A percentile compares a stretch with the other conserved stretches of the same genome.
Conservation (phyloP, 208 protist species). For the Naegleria gruberi region DNA sequence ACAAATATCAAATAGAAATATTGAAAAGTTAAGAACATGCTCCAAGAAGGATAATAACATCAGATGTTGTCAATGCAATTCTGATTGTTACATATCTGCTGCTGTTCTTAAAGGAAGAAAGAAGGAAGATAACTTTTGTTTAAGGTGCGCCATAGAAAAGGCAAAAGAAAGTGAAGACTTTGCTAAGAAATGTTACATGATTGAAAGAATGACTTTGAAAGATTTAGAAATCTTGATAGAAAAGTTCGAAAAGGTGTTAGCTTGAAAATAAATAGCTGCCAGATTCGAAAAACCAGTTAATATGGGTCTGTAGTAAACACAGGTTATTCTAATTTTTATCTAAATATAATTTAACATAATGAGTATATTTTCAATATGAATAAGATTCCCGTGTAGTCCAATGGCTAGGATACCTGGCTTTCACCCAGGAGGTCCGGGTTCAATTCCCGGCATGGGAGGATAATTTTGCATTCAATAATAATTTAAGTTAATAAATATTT, state of each 20-base stretch:
- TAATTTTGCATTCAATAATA: too few species aligned
- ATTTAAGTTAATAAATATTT: too few species aligned
- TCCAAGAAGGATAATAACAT: slow-evolving; percentile 5
- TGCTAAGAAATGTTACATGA: not conserved
- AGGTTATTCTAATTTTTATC: too few species aligned
- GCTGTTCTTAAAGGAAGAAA: not conserved
- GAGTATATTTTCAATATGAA: too few species aligned
- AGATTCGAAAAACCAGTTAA: too few species aligned
- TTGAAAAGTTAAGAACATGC: not conserved
- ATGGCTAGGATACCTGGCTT: too few species aligned
- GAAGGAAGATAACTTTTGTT: not conserved
- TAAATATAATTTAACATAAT: too few species aligned
- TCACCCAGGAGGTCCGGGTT: too few species aligned
- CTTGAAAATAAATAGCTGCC: too few species aligned
- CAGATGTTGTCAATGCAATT: not conserved
- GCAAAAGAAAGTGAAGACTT: not conserved
- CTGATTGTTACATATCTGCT: slow-evolving; percentile 7
- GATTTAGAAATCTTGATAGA: not conserved
- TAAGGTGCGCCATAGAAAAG: not conserved
- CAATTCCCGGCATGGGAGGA: too few species aligned
- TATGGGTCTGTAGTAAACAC: too few species aligned
- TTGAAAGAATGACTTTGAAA: not conserved
- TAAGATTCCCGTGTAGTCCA: too few species aligned
- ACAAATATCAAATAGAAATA: not conserved
- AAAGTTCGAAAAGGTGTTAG: not conserved